Conservation (phyloP, 345 rosid genomes). For the Excoecaria cochinchinensis region DNA sequence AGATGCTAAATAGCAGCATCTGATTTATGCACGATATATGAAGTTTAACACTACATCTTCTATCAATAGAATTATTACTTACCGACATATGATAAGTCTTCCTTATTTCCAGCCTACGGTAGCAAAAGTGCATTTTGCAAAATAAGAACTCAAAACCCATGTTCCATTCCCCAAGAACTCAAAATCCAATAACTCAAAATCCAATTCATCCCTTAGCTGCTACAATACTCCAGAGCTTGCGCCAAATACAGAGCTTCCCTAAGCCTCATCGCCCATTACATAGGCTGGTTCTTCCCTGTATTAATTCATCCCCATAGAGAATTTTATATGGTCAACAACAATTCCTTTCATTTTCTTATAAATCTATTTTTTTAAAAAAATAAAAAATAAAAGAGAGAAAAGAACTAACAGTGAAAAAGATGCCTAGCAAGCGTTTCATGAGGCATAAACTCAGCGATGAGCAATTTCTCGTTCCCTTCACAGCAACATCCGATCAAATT, state of each 20-base stretch:
- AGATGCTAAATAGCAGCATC: no score
- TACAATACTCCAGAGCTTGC: slow-evolving; percentile 84
- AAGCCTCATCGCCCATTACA: slow-evolving; percentile 98
- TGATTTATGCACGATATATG: no score
- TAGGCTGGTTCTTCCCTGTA: slow-evolving; percentile 92
- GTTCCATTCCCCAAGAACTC: no score
- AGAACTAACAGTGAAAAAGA: slow-evolving; percentile 91
- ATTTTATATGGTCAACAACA: background rate
- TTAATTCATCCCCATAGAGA: slow-evolving; percentile 19
- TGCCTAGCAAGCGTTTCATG: slow-evolving; percentile 90
- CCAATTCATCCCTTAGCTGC: slow-evolving; percentile 89
- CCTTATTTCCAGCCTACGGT: no score
- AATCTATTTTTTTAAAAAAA: slow-evolving; percentile 19
- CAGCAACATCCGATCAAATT: slow-evolving; percentile 90
- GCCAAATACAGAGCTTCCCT: slow-evolving; percentile 89
- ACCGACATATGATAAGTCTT: no score
- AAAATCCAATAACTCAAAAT: no score
- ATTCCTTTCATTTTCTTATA: background rate
- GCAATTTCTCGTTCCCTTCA: slow-evolving; percentile 82
- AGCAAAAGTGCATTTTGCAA: no score
- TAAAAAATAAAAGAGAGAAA: no score
- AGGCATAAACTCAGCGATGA: slow-evolving; percentile 83
- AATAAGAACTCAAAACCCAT: no score
- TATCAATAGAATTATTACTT: no score
- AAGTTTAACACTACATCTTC: no score